These are phyloP conservation scores for Penicillium chermesinum DNA, from an alignment of 495 filamentous ascomycete genomes.

Conservation along the genomic window DNA sequence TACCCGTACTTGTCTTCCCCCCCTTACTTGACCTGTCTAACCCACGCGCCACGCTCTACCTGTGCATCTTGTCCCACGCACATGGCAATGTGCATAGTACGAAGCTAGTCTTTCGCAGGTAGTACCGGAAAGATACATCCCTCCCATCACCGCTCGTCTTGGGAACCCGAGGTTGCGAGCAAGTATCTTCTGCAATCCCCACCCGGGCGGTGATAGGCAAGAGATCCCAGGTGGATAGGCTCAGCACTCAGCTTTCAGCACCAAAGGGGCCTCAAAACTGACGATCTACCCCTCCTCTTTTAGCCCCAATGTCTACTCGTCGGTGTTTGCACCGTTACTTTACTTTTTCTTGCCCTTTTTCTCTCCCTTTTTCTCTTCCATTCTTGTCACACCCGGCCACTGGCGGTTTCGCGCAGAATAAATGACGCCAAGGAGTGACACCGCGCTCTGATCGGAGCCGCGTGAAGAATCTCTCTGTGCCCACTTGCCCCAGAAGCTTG, in stretches of 20 bases:
- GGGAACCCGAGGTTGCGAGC: neutral
- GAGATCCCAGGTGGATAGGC: no score
- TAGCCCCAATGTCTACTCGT: no score
- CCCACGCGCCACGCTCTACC: neutral
- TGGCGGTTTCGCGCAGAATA: neutral
- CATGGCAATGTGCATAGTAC: neutral
- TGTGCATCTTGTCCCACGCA: neutral
- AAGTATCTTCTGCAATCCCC: neutral
- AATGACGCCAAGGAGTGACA: neutral
- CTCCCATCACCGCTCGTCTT: neutral
- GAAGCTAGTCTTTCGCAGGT: neutral
- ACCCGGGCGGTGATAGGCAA: neutral
- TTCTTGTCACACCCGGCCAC: neutral
- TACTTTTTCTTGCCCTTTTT: neutral
- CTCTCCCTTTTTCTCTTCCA: neutral
- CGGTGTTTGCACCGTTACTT: no score
- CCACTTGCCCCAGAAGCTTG: slow-evolving; percentile 10
- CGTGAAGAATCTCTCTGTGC: neutral
- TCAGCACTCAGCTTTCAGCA: neutral
- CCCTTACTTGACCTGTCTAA: neutral
- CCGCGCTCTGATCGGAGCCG: neutral
- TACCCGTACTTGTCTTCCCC: neutral
- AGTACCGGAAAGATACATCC: neutral
- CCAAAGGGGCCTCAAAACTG: no score
- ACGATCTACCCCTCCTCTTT: no score